A percentile compares a stretch with the other conserved stretches of the same genome.
Evolutionary conservation across 2,329 filamentous ascomycete species (phyloP).

Genomic region (Colletotrichum liriopes): DNA sequence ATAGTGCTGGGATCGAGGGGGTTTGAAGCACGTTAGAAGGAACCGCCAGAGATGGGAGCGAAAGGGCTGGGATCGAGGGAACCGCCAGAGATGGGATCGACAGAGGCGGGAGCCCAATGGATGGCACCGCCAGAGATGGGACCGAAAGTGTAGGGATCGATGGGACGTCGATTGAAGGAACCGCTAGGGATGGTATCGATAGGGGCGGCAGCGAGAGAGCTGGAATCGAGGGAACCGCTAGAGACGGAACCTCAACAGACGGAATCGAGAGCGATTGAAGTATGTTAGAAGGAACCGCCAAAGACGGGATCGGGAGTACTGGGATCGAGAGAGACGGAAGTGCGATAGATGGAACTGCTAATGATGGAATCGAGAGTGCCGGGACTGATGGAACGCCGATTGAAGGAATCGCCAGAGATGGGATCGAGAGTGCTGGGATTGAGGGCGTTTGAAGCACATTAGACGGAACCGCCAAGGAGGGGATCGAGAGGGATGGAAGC

Average conservation of each 20-base stretch:
- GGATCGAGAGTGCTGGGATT: too few relatives aligned
- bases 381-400: too few relatives aligned
- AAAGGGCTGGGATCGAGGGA: too few relatives aligned
- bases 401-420: neutral
- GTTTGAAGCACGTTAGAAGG: too few relatives aligned
- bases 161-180: neutral
- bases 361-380: neutral
- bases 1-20: too few relatives aligned
- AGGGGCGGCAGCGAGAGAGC: neutral
- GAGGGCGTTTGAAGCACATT: too few relatives aligned
- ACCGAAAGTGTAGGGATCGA: neutral
- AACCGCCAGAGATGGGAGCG: too few relatives aligned
- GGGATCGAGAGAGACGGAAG: neutral
- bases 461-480: neutral
- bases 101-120: neutral
- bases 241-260: neutral
- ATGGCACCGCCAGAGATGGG: neutral
- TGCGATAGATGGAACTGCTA: neutral
- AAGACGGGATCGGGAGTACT: neutral
- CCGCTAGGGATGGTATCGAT: neutral
- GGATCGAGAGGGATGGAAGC: neutral
- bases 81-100: neutral
- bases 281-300: neutral
- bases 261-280: neutral
- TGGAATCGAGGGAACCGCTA: neutral